A percentile compares a stretch with the other conserved stretches of the same genome.
Conservation (phyloP, 2,329 filamentous ascomycete species). For the Aspergillus tubingensis region DNA sequence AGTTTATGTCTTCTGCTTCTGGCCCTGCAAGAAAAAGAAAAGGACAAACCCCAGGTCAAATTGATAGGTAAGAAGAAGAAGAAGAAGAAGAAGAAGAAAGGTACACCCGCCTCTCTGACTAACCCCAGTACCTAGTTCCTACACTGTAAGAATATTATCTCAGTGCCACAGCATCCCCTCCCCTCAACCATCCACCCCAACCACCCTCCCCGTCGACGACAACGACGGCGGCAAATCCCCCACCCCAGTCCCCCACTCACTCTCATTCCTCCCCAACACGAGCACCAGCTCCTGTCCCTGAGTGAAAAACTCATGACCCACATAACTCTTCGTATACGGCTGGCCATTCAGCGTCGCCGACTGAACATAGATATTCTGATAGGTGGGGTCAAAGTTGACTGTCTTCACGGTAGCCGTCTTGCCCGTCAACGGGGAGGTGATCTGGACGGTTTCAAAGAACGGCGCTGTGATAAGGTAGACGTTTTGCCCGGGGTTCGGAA, state of each 20-base stretch:
- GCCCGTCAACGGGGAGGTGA: slow-evolving; percentile 60
- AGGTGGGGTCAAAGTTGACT: slow-evolving; percentile 60
- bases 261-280: slow-evolving; percentile 62
- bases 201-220: slow-evolving; percentile 9
- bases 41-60: too few species aligned
- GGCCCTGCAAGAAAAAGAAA: too few species aligned
- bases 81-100: too few species aligned
- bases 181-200: not conserved
- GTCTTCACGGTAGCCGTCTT: slow-evolving; percentile 61
- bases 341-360: slow-evolving; percentile 63
- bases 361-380: slow-evolving; percentile 65
- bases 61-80: too few species aligned
- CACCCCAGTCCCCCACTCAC: slow-evolving; percentile 62
- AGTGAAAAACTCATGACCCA: slow-evolving; percentile 68
- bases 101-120: too few species aligned
- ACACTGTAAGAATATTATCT: too few species aligned
- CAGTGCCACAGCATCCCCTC: too few species aligned
- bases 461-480: slow-evolving; percentile 70
- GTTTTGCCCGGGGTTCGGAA: slow-evolving; percentile 67
- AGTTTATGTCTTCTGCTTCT: too few species aligned
- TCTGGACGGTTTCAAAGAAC: slow-evolving; percentile 63
- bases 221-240: slow-evolving; percentile 65
- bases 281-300: slow-evolving; percentile 66
- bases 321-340: slow-evolving; percentile 64
- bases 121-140: too few species aligned